These are phyloP conservation scores for Anaeromyces robustus DNA, from an alignment of 192 early-diverging fungal species.

Conservation along the genomic window DNA sequence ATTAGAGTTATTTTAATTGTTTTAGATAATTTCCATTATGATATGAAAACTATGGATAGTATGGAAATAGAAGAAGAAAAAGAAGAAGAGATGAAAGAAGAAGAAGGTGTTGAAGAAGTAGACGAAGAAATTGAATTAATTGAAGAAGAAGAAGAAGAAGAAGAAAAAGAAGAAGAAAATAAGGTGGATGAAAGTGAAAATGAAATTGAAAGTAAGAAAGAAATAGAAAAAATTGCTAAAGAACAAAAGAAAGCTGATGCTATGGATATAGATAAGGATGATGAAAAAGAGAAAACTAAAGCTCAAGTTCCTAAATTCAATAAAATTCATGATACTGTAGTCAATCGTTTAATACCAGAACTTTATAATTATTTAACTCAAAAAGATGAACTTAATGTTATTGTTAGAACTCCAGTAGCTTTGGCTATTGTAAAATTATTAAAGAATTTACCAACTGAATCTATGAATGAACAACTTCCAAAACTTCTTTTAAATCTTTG, in stretches of 20 bases:
- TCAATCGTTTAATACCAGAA: slow-evolving; percentile 64
- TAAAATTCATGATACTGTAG: slow-evolving; percentile 58
- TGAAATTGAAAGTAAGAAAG: slow-evolving; percentile 11
- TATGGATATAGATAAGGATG: slow-evolving; percentile 12
- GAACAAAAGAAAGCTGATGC: slow-evolving; percentile 7
- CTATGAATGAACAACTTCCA: slow-evolving; percentile 67
- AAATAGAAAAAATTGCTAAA: slow-evolving; percentile 11
- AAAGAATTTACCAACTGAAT: slow-evolving; percentile 53
- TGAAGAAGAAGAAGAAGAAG: slow-evolving; percentile 13
- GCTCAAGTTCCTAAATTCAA: slow-evolving; percentile 6
- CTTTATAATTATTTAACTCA: slow-evolving; percentile 54
- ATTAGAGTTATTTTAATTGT: slow-evolving; percentile 65
- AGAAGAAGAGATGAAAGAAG: slow-evolving; percentile 11
- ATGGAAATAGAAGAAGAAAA: slow-evolving; percentile 4
- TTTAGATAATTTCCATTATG: slow-evolving; percentile 86
- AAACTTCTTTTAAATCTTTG: slow-evolving; percentile 74
- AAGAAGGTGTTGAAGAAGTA: slow-evolving; percentile 12
- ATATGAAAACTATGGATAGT: slow-evolving; percentile 39
- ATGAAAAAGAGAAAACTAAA: too few species aligned
- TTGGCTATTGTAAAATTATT: slow-evolving; percentile 74
- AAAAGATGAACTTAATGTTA: slow-evolving; percentile 53
- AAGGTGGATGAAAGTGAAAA: slow-evolving; percentile 8
- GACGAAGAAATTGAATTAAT: slow-evolving; percentile 3
- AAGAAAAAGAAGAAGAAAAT: slow-evolving; percentile 12
- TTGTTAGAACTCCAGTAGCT: slow-evolving; percentile 74